A percentile compares a stretch with the other conserved stretches of the same genome.
Conservation (phyloP, 176 grass and related monocot species). For the Chrysopogon serrulatus region DNA sequence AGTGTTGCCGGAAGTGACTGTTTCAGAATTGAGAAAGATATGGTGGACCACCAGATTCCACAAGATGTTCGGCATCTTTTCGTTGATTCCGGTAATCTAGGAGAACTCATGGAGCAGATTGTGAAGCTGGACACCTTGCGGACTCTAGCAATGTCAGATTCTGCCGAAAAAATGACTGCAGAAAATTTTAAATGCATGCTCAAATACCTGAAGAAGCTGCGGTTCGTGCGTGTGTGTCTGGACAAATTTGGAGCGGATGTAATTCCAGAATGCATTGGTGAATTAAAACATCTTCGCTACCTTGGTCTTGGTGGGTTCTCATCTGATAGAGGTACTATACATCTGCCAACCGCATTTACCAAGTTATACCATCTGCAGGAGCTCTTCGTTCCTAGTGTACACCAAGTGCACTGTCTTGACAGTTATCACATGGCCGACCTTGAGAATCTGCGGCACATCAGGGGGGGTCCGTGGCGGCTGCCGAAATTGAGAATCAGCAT, state of each 20-base stretch:
- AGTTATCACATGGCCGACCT: not conserved
- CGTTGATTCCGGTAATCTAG: not conserved
- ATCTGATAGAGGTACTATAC: not conserved
- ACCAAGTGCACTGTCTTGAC: not conserved
- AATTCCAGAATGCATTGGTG: not conserved
- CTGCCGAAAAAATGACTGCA: not conserved
- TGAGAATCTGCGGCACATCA: not conserved
- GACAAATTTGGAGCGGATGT: not conserved
- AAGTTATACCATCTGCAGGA: conserved; percentile 21
- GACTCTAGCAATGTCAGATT: not conserved
- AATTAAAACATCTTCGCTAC: conserved; percentile 12
- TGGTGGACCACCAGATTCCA: not conserved
- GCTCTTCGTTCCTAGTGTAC: no score
- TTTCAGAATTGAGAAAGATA: not conserved
- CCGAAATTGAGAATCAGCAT: not conserved
- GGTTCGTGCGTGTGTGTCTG: not conserved
- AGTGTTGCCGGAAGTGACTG: not conserved
- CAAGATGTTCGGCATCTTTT: not conserved
- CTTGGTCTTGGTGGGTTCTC: not conserved
- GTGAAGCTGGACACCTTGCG: not conserved
- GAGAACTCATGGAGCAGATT: not conserved
- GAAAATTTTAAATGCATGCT: not conserved
- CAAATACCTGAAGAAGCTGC: not conserved
- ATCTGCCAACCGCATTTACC: not conserved
- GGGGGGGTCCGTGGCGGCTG: accelerated